A percentile compares a stretch with the other conserved stretches of the same genome.
Evolutionary conservation across 352 stramenopile species (phyloP).

Genomic region (Phytophthora aleatoria): DNA sequence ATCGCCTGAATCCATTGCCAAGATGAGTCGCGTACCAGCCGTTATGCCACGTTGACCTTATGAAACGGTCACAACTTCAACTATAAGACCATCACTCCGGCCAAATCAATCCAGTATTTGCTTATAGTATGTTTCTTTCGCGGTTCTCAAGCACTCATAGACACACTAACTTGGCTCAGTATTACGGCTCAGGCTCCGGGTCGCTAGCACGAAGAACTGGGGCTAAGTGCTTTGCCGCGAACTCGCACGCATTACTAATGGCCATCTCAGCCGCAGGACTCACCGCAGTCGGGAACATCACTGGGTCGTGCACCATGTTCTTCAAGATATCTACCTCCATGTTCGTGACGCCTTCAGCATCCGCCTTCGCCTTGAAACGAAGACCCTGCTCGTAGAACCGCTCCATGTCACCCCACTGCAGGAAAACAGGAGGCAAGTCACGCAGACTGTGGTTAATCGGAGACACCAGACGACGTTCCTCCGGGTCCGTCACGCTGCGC

Average conservation of each 20-base stretch:
- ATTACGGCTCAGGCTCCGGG: background rate
- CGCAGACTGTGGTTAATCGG: conserved; percentile 41
- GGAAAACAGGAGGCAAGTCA: conserved; percentile 38
- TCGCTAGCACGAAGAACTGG: conserved; percentile 11
- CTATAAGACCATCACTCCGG: conserved; percentile 15
- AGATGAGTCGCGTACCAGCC: background rate
- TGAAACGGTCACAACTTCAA: conserved; percentile 28
- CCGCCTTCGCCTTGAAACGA: conserved; percentile 31
- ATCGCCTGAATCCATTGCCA: background rate
- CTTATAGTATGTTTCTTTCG: background rate
- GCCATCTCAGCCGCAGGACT: conserved; percentile 33
- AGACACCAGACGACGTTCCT: conserved; percentile 28
- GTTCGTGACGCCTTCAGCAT: conserved; percentile 31
- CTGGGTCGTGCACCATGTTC: conserved; percentile 35
- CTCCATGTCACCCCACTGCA: conserved; percentile 38
- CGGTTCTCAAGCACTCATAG: too few species aligned
- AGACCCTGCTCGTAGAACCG: conserved; percentile 38
- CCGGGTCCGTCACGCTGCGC: conserved; percentile 21
- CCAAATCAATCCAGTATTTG: too few species aligned
- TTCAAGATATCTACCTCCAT: conserved; percentile 46
- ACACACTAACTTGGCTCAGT: too few species aligned
- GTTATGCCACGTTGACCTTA: background rate
- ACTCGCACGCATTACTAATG: conserved; percentile 26
- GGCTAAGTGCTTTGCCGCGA: conserved; percentile 25
- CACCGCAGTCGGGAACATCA: conserved; percentile 33